A percentile compares a stretch with the other conserved stretches of the same genome.
These are phyloP conservation scores for Coffea canephora DNA, from an alignment of 257 asterid species.

Conservation along the genomic window DNA sequence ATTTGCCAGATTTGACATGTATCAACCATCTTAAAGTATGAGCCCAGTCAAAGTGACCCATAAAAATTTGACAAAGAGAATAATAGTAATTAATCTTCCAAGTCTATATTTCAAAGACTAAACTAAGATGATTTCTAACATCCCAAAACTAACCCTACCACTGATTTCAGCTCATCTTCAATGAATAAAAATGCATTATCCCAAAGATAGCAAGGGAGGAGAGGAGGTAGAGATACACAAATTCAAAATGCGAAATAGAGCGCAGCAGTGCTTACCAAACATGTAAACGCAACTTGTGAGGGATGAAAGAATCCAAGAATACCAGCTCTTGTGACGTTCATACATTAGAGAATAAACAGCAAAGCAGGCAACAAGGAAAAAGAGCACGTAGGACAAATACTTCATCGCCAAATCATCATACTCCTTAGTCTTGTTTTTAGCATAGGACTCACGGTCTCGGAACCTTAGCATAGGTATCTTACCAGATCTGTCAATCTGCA, in stretches of 20 bases:
- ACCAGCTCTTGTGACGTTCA: constrained; percentile 98
- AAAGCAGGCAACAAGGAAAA: constrained; percentile 76
- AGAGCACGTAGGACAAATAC: constrained; percentile 83
- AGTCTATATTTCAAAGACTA: no score
- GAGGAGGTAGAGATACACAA: constrained; percentile 8
- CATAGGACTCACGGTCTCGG: constrained; percentile 95
- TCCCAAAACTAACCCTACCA: not conserved
- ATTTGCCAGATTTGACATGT: no score
- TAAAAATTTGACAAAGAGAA: not conserved
- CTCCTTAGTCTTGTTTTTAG: constrained; percentile 94
- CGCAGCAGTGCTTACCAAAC: constrained; percentile 70
- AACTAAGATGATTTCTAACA: not conserved
- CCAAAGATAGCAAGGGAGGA: not conserved
- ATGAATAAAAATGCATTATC: not conserved
- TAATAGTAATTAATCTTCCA: not conserved
- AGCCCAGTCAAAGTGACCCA: not conserved
- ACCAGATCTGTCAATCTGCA: constrained; percentile 90
- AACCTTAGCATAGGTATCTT: constrained; percentile 85
- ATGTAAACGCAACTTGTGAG: constrained; percentile 97
- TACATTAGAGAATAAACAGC: constrained; percentile 84
- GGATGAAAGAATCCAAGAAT: constrained; percentile 95
- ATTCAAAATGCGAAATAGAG: not conserved
- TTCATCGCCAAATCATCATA: constrained; percentile 98
- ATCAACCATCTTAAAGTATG: not conserved
- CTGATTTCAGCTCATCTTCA: not conserved